Evolutionary conservation across 768 basidiomycete species (phyloP), one percentile per base, ranked within the genome.

Genomic region (Hygrophoropsis aurantiaca): DNA sequence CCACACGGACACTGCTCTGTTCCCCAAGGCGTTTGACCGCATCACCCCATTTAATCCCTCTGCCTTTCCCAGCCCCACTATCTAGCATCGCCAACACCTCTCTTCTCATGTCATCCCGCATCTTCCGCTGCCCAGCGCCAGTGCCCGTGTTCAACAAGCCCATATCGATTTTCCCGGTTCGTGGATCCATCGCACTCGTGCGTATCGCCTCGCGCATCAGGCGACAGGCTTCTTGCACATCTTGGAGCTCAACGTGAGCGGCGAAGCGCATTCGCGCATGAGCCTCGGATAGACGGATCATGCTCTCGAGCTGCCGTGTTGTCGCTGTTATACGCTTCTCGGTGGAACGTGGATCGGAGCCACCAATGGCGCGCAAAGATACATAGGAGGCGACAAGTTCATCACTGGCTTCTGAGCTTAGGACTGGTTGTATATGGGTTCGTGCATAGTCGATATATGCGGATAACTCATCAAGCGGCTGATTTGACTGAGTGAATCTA

Each of bases 321-420:
- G 97, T 98, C 0, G 97, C 97, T 0, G 97, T 99, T 66, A 99
- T 99, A 11, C 95, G 84, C 62, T 90, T 90, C 67, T 98, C 95
- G 50, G 80, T 81, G 1, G 82, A 80, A 15, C 92, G 84, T 2
- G 92, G 85, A 62, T 98, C 95, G 45, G 86, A 75, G 60, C 51
- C 78, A 18, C 95, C 95, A 58, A 90, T 84, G 59, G 88, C 88
- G 42, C 97, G 88, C 78, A 99, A 89, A 53, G 90, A 87, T 47
- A 97, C 94, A 68, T 99, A 99, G 25, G 87, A 84, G 4, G 75
- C 68, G 16, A 97, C 90, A 45, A 98, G 88, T 53, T 92, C 90
- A 16, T 82, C 68, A 0, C 85, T 82, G 0, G 97, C 97, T 25
- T 79, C 85, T 55, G 93, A 89, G 11, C 88, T 90, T 37, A 99